These are phyloP conservation scores for Myxozyma kluyveri DNA, from an alignment of 805 yeast species.

Conservation along the genomic window DNA sequence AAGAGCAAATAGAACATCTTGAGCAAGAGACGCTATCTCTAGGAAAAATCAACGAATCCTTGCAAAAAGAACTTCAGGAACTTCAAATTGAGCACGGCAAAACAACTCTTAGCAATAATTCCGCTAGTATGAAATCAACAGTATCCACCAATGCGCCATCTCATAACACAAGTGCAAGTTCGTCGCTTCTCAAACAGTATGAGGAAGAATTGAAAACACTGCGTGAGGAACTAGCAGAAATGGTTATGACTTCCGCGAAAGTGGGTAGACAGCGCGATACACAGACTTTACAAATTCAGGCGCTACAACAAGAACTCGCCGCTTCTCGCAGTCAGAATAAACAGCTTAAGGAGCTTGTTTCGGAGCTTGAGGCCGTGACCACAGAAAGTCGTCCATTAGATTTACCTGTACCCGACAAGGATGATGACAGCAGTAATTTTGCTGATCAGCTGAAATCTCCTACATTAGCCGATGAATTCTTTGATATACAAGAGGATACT, in stretches of 20 bases:
- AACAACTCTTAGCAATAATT: background rate
- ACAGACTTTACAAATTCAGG: background rate
- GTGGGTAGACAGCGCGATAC: conserved; percentile 2
- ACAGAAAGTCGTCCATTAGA: background rate
- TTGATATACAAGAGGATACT: background rate
- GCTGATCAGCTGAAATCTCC: background rate
- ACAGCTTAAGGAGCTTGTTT: conserved; percentile 2
- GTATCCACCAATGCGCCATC: no score
- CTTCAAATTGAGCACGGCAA: background rate
- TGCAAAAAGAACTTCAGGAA: background rate
- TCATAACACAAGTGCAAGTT: no score
- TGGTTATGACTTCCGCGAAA: conserved; percentile 3
- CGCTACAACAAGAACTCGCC: conserved; percentile 1
- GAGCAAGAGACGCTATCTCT: background rate
- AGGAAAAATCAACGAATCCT: background rate
- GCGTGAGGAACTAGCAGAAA: conserved; percentile 21
- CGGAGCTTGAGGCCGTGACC: conserved; percentile 4
- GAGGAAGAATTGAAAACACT: conserved; percentile 16
- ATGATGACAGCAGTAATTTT: conserved; percentile 16
- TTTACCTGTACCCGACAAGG: background rate
- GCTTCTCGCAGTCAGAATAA: conserved; percentile 1
- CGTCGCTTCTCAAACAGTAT: no score
- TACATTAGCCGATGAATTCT: background rate
- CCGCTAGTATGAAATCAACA: background rate
- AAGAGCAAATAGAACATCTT: conserved; percentile 1